A percentile compares a stretch with the other conserved stretches of the same genome.
Conservation (phyloP, 2,329 filamentous ascomycete species). For the Venturia effusa region DNA sequence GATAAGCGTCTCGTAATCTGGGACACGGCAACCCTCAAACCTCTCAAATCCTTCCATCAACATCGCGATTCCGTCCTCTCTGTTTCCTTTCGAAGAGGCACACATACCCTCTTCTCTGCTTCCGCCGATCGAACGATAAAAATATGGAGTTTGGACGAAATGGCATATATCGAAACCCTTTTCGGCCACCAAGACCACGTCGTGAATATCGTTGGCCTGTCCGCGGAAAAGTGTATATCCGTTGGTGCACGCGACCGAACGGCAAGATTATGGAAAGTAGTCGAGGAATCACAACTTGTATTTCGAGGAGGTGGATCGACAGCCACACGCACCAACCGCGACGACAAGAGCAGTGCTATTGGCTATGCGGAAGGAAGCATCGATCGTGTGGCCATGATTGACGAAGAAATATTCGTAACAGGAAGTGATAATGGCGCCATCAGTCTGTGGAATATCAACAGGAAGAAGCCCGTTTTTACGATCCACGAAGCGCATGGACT, state of each 20-base stretch:
- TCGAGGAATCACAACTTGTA: constrained; percentile 89
- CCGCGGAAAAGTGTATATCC: constrained; percentile 34
- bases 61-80: constrained; percentile 82
- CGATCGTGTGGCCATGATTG: constrained; percentile 84
- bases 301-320: constrained; percentile 68
- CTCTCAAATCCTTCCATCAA: constrained; percentile 73
- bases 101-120: constrained; percentile 83
- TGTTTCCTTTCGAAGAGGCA: constrained; percentile 74
- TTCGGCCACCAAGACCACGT: constrained; percentile 94
- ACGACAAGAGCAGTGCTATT: constrained; percentile 39
- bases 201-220: constrained; percentile 54
- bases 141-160: constrained; percentile 64
- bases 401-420: constrained; percentile 80
- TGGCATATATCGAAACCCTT: constrained; percentile 89
- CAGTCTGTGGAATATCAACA: constrained; percentile 77
- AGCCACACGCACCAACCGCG: constrained; percentile 19
- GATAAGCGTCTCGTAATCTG: constrained; percentile 82
- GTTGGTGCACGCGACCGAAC: constrained; percentile 87
- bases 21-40: constrained; percentile 66
- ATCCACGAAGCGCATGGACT: constrained; percentile 75
- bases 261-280: constrained; percentile 88
- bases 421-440: constrained; percentile 85
- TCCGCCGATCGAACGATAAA: constrained; percentile 91
- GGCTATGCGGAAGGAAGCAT: constrained; percentile 62
- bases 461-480: constrained; percentile 87